Percentiles rank a stretch among this genome's conserved stretches.
Conservation (phyloP, 2,329 filamentous ascomycete genomes). For the Oidium heveae region DNA sequence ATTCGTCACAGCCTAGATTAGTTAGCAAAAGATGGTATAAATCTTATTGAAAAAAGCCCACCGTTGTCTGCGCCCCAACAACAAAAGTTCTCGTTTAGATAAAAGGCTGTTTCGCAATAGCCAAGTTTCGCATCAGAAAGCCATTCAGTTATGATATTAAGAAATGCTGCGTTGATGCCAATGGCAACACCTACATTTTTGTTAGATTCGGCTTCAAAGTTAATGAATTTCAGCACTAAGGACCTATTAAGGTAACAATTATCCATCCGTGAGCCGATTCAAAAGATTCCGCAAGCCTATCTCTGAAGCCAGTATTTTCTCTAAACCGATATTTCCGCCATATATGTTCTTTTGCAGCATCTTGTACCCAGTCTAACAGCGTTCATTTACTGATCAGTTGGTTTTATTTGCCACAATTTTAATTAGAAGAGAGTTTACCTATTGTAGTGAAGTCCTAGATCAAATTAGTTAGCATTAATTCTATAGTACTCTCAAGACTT, state of each 20-base stretch:
- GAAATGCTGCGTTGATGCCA: conserved; percentile 62
- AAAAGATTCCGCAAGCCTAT: conserved; percentile 63
- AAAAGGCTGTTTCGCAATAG: conserved; percentile 67
- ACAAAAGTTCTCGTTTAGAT: conserved; percentile 76
- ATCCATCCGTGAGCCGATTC: conserved; percentile 97
- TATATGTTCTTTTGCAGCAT: conserved; percentile 73
- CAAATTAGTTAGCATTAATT: conserved; percentile 3
- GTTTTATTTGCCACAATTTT: conserved; percentile 2
- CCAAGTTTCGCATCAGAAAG: conserved; percentile 78
- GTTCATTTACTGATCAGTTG: conserved; percentile 14
- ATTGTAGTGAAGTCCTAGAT: conserved; percentile 76
- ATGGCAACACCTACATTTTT: conserved; percentile 40
- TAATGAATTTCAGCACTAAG: background rate
- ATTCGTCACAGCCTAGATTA: conserved; percentile 48
- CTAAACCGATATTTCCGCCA: conserved; percentile 53
- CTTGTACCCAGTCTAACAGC: conserved; percentile 76
- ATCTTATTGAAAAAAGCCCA: background rate
- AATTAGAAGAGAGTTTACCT: conserved; percentile 20
- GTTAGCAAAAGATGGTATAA: background rate
- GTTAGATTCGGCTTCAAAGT: background rate
- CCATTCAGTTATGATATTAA: conserved; percentile 84
- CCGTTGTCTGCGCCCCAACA: conserved; percentile 37
- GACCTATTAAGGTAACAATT: conserved; percentile 68
- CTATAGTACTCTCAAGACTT: conserved; percentile 3
- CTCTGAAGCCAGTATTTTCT: conserved; percentile 53